Conservation (phyloP, 495 filamentous ascomycete species). For the Glutinoglossum americanum region DNA sequence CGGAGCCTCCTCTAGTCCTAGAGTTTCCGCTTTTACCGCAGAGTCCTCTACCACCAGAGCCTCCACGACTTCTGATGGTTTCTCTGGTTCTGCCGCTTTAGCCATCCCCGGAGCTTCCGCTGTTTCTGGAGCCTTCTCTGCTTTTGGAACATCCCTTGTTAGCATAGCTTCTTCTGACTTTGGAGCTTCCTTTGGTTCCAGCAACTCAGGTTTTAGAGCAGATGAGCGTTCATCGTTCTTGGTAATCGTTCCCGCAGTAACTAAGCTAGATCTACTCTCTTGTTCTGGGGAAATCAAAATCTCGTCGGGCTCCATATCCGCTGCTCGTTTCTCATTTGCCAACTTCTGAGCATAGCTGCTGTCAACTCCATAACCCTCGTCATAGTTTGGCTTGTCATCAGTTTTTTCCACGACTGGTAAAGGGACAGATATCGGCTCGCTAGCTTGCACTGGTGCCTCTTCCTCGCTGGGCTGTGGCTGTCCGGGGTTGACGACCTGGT, state of each 20-base stretch:
- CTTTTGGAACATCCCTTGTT: not conserved
- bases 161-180: not conserved
- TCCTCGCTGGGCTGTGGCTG: not conserved
- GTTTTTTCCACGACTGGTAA: conserved; percentile 11
- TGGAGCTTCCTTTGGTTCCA: not conserved
- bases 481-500: not conserved
- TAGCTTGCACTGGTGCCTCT: not conserved
- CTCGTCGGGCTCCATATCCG: conserved; percentile 12
- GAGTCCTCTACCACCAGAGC: not conserved
- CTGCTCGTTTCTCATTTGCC: conserved; percentile 10
- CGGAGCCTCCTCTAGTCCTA: not conserved
- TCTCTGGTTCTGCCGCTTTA: not conserved
- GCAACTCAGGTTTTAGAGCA: not conserved
- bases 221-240: not conserved
- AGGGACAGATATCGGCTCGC: conserved; percentile 4
- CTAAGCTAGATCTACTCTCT: not conserved
- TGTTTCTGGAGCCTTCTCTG: not conserved
- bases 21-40: not conserved
- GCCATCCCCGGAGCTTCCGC: not conserved
- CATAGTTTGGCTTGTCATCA: conserved; percentile 9
- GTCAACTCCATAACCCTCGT: conserved; percentile 12
- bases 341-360: conserved; percentile 10
- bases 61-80: not conserved
- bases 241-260: not conserved
- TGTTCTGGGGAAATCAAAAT: conserved; percentile 5